A percentile compares a stretch with the other conserved stretches of the same genome.
phyloP scores from a whole-genome alignment of 2,329 filamentous ascomycete species.

The Dactylellina leptospora region DNA sequence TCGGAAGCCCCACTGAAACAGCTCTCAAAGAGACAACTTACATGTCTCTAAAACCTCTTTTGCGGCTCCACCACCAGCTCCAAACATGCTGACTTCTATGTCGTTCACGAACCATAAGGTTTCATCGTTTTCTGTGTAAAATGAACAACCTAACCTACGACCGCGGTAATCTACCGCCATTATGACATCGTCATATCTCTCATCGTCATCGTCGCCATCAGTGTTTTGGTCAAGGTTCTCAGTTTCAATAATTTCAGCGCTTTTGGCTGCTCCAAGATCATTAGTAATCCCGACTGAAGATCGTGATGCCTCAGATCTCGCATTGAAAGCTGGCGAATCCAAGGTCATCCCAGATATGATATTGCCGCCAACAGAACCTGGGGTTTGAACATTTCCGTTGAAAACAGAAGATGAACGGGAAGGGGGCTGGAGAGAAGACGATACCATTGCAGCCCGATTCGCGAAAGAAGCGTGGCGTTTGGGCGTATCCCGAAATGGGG shows the following conservation, averaged over 20 bases:
- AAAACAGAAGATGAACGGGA: no score
- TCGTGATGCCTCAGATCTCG: neutral
- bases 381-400: neutral
- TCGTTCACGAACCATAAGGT: slow-evolving; percentile 57
- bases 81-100: slow-evolving; percentile 51
- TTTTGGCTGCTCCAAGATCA: neutral
- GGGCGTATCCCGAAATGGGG: slow-evolving; percentile 37
- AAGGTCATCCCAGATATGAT: neutral
- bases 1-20: neutral
- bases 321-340: neutral
- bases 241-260: no score
- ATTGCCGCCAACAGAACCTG: neutral
- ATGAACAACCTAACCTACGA: slow-evolving; percentile 55
- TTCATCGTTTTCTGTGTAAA: slow-evolving; percentile 55
- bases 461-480: neutral
- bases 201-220: slow-evolving; percentile 64
- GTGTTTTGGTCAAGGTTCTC: no score
- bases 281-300: neutral
- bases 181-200: slow-evolving; percentile 54
- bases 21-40: neutral
- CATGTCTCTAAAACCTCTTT: slow-evolving; percentile 39
- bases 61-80: slow-evolving; percentile 22
- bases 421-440: no score
- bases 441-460: no score
- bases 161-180: slow-evolving; percentile 56